These are phyloP conservation scores for Saccharomycopsis oosterbeekiorum DNA, from an alignment of 805 yeast species.

Conservation along the genomic window DNA sequence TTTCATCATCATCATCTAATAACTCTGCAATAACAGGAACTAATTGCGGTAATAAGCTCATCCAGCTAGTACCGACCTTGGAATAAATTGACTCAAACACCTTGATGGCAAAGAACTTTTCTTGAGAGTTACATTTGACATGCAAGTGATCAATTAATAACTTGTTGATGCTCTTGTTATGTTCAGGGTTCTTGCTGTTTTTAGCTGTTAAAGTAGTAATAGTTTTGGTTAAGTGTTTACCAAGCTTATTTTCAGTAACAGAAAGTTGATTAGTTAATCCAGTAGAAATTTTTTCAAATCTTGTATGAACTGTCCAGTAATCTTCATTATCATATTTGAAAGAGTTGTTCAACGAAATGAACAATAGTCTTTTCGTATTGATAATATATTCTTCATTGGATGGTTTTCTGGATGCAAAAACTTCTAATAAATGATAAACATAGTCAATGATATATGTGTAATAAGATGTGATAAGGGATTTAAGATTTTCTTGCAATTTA, in stretches of 20 bases:
- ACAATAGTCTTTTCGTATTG: conserved; percentile 60
- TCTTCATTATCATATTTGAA: conserved; percentile 88
- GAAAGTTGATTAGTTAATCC: conserved; percentile 58
- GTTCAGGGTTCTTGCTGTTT: conserved; percentile 58
- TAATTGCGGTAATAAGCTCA: conserved; percentile 79
- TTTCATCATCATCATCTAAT: conserved; percentile 91
- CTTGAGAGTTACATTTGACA: conserved; percentile 44
- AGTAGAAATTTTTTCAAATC: conserved; percentile 64
- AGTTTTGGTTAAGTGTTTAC: conserved; percentile 72
- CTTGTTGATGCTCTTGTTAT: conserved; percentile 65
- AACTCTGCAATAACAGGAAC: conserved; percentile 94
- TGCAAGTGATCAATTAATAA: conserved; percentile 57
- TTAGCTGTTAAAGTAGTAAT: conserved; percentile 65
- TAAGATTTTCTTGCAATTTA: conserved; percentile 72
- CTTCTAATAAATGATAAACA: conserved; percentile 45
- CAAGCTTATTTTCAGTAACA: conserved; percentile 62
- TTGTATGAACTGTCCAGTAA: conserved; percentile 82
- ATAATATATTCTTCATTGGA: conserved; percentile 31
- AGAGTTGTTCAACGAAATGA: conserved; percentile 66
- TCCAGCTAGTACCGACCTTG: conserved; percentile 92
- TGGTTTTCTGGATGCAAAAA: conserved; percentile 27
- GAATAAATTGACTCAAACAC: conserved; percentile 74
- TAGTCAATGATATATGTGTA: conserved; percentile 78
- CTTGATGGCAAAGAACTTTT: conserved; percentile 73
- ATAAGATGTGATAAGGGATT: conserved; percentile 80